Base-by-base conservation (phyloP, 345 rosid species). In the Aquilaria yunnanensis region DNA sequence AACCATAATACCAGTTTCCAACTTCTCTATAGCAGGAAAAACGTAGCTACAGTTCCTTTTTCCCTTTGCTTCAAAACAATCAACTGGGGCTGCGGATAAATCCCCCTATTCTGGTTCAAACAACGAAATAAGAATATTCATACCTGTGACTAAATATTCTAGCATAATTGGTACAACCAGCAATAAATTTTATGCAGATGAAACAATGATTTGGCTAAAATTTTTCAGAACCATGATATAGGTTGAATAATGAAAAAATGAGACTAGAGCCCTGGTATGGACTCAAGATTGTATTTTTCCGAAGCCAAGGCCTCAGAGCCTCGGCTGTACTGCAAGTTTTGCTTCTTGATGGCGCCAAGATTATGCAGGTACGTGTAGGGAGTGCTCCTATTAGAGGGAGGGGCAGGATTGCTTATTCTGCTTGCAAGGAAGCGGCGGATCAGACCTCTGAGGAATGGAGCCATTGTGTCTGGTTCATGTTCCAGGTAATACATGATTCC, bases 401-500 rank as follows among this genome's bases (percentile, higher is more conserved):
- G 71, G 59, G 76, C 72, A 2, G 96, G 90, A 70, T 81, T 95
- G 84, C 89, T 91, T 69, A 91, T 89, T 77, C 87, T 85, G 78
- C 99, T 95, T 37, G 98, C 86, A 50, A 95, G 86, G 81, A 95
- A 91, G 61, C 99, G 94, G 12, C 90, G 93, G 69, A 95, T 89
- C 60, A 95, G 80, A 61, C 93, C 86, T 71, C 96, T 79, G 50
- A 95, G 86, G 69, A 91, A 89, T 12, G 99, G 96, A 62, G 99
- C 85, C 97, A 95, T 81, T 12, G 99, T 95, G 65, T 89, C 89
- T 0, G 99, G 99, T 63, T 95, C 99, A 56, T 95, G 60, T 72
- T 95, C 98, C 57, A 91, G 77, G 73, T 81, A 95, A 75, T 95
- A 95, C 99, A 91, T 95, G 34, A 95, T 78, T 77, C 96, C 99